Base-by-base conservation (phyloP, 73 alveolate genomes). In the Paraurostyla sp. region DNA sequence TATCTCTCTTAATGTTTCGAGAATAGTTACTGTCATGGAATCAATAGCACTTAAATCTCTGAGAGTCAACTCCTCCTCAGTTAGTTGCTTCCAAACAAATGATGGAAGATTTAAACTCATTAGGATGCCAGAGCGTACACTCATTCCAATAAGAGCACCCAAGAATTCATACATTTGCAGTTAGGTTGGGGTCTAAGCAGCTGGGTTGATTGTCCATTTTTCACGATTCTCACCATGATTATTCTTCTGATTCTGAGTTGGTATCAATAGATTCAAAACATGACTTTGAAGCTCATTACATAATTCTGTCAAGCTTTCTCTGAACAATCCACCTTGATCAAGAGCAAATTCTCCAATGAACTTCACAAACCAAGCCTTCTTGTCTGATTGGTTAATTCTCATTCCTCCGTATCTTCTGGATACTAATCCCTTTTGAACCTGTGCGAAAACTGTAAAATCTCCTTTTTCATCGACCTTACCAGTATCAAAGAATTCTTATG, bases 131-230 rank as follows among this genome's bases (percentile, higher is more conserved):
- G 96, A 95, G 86, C 96, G 81, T 2, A 93, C 92, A 38, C 97
- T 96, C 85, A 83, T 94, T 76, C 98, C 99, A 81, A 97, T 85
- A 25, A 96, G 58, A 7, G 94, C 95, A 4, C 99, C 99, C 29
- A 97, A 88, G 88, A 94, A 86, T 63, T 92, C 85, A 50, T 43
- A 91, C 99, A 97, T 94, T 62, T 97, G 92, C 62, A 91, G 52
- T 60, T 93, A 90, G 25, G 85, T 52, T 29, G 92, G 92, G 7
- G 96, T 58, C 33, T 83, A 41, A 18, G 98, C 97, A 0, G 97
- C 90, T 0, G 99, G 98, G 71, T 96, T 96, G 35, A 96, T 91
- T 0, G 93, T 88, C 98, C 99, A 96, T 71, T 94, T 92, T 84
- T 96, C 99, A 88, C 98, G 83, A 45, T 89, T 76, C 0, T 89